phyloP scores from a whole-genome alignment of 176 grass and related monocot genomes.

The Eleusine coracana region DNA sequence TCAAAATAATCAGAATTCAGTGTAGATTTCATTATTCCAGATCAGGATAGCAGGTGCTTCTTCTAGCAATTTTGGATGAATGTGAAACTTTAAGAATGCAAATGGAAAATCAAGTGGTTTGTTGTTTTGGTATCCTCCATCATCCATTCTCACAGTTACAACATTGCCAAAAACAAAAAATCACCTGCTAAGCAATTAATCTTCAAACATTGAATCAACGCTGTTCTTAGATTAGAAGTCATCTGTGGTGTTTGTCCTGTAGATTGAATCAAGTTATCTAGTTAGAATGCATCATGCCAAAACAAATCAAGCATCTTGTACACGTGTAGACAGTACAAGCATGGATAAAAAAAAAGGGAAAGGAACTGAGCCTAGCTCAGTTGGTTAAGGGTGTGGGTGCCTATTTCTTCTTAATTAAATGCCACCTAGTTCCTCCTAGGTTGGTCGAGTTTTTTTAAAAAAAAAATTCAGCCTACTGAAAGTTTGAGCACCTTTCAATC shows the following conservation, averaged over 20 bases:
- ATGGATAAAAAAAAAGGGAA: background rate
- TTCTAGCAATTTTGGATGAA: background rate
- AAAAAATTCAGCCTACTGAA: no score
- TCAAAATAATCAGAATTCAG: background rate
- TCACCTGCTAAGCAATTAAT: constrained; percentile 1
- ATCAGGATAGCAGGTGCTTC: background rate
- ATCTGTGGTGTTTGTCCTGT: background rate
- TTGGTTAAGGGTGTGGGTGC: no score
- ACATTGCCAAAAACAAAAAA: background rate
- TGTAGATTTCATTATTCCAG: background rate
- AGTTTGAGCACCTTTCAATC: no score
- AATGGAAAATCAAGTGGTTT: no score
- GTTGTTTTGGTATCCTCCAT: background rate
- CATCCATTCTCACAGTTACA: background rate
- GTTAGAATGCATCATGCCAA: background rate
- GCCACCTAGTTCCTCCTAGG: no score
- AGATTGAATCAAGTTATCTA: background rate
- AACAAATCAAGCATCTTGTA: background rate
- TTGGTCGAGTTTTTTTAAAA: no score
- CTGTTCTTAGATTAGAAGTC: background rate
- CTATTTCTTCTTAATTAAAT: no score
- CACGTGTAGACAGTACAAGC: background rate
- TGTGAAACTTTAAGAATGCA: no score
- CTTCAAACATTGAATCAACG: constrained; percentile 1
- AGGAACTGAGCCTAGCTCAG: no score